Evolutionary conservation across 129 eudicot species (phyloP), one percentile per base, ranked within the genome.

Genomic region (Tanacetum coccineum): DNA sequence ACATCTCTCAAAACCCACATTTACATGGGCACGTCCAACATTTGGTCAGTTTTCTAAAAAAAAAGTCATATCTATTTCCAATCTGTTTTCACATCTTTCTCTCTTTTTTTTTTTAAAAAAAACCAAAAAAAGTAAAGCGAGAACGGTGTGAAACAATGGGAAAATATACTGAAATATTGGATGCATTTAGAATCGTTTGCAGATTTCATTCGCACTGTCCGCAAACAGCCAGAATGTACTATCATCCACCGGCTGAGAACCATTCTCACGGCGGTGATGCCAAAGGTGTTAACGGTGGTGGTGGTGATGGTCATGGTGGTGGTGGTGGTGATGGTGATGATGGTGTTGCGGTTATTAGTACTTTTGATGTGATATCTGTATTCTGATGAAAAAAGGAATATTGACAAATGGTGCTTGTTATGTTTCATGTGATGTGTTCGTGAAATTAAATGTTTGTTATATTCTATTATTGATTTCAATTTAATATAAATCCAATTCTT

Each of bases 201-300:
- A 84, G 97, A 36, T 83, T 86, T 69, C 90, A 87, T 72, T 87
- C 97, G 14, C 95, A 91, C 71, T 91, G 97, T 80, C 97, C 97
- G 0, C 97, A 91, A 46, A 91, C 97, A 22, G 97, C 88, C 14
- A 76, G 97, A 48, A 66, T 83, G 91, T 91, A 91, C 20, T 91
- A 91, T 59, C 96, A 91, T 70, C 97, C 97, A 13, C 97, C 97
- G 12, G 81, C 90, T 4, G 78, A 82, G 64, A 54, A 51, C 58
- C 76, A 59, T 32, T 45, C 71, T 28, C 77, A 64, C 42, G 69
- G 67, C 62, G 67, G 76, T 36, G 30, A 67, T 51, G 70, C 69
- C 30, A 57, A 67, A 62, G 42, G 51, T 17, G n/a, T n/a, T n/a
- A 49, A 30, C 15, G 78, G 30, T 42, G 70, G 72, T 9, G 61